Base-by-base conservation (phyloP, 23 red algal genomes). In the Gracilaria gracilis region DNA sequence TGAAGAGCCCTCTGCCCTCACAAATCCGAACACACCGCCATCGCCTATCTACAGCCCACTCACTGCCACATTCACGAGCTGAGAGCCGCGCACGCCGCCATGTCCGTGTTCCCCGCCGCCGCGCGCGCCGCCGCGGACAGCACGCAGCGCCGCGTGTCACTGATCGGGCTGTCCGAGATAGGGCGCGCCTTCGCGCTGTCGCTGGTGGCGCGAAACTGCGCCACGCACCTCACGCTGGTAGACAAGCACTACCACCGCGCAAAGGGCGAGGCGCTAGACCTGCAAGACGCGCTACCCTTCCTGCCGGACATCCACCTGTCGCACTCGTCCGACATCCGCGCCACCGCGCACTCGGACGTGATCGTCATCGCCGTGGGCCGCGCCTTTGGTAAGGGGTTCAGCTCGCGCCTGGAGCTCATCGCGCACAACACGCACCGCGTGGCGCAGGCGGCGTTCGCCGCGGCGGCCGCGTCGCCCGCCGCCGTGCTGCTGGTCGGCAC, bases 221-320 rank as follows among this genome's bases (percentile, higher is more conserved):
- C 81, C 17, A 85, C 81, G 15, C 55, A 85, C 35, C 81, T 85
- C 59, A 69, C 65, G 42, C 38, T 85, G 20, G 42, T 85, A 14
- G 81, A 85, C 81, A 85, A 85, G 81, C 58, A 85, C 29, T 85
- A 71, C 81, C 47, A 85, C 11, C n/a, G 32, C 12, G 81, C 81
- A 35, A 25, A 32, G 20, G 81, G 81, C 57, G 81, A 85, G 59
- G 81, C 81, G n/a, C 81, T 85, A 0, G 81, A 85, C 61, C 81
- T 85, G 12, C 46, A 47, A 12, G 81, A 85, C 39, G 81, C 81
- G 59, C 81, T 85, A 12, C 81, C 81, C 8, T 85, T 85, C 25
- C 81, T 85, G 24, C 81, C 81, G 51, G 61, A 67, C 81, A 70
- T 85, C 21, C 23, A 12, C 16, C 59, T 85, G 24, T 23, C 61